Evolutionary conservation across 108 stramenopile genomes (phyloP), one percentile per base, ranked within the genome.

Genomic region (Cylindrotheca closterium): DNA sequence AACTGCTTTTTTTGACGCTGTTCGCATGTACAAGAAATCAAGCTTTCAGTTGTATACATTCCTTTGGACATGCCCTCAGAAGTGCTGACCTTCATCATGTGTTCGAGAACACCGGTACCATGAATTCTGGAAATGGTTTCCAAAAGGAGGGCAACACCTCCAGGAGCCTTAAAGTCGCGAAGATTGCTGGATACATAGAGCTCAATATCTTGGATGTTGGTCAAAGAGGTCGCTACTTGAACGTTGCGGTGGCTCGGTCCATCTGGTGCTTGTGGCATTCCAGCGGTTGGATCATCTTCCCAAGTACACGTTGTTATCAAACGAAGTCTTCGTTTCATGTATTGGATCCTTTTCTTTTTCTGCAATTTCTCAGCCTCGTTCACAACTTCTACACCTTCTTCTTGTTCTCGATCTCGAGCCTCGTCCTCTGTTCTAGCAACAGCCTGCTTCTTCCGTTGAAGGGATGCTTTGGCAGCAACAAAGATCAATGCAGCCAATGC

Each of bases 61-160:
- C 3, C 22, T 1, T 21, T 26, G 4, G 49, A 21, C 55, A 2
- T 47, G 17, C 29, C 25, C 12, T 19, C 73, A 19, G 1, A 34
- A 19, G 22, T 55, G 22, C n/a, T 33, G 22, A 18, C 30, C 18
- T 52, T 4, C 21, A 74, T 34, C 63, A 80, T 59, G 3, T 70
- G 63, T 32, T 46, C 33, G 7, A 80, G 62, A 30, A 66, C 65
- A 0, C 55, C 50, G 48, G 59, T 58, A 25, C 92, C 87, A 56
- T 89, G 86, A 69, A 88, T 86, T 33, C 79, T 68, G 45, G 84
- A 26, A 61, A 93, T 76, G 0, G 83, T 86, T 57, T 93, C 92
- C 50, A 93, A 69, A 26, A 93, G 75, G 21, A 93, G 74, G 8
- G 92, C 92, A 68, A 85, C 83, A 1, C 92, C 92, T n/a, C 88